Percentiles rank a stretch among this genome's conserved stretches.
phyloP scores from a whole-genome alignment of 169 alveolate species.

The Plasmodium falciparum region DNA sequence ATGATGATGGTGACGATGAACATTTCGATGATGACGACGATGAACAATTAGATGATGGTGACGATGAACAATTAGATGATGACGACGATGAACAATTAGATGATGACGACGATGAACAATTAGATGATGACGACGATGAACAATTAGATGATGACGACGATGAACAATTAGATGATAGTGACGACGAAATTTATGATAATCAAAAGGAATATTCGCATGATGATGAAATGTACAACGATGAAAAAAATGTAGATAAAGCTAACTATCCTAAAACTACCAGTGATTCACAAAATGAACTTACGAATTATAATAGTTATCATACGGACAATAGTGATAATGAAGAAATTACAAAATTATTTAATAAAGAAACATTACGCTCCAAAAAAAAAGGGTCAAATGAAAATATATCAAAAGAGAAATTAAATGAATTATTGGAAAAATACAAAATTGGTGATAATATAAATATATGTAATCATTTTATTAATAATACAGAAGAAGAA shows the following conservation, averaged over 20 bases:
- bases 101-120: background rate
- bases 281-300: background rate
- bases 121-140: background rate
- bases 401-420: conserved; percentile 21
- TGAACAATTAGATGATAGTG: background rate
- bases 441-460: conserved; percentile 32
- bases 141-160: background rate
- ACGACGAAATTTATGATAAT: background rate
- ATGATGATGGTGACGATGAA: background rate
- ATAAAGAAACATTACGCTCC: background rate
- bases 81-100: background rate
- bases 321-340: conserved; percentile 73
- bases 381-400: background rate
- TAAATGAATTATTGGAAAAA: conserved; percentile 16
- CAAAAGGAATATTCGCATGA: background rate
- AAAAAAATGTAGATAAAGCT: background rate
- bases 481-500: conserved; percentile 57
- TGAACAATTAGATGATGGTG: background rate
- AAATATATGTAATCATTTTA: conserved; percentile 40
- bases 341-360: conserved; percentile 31
- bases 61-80: background rate
- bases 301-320: conserved; percentile 2
- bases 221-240: background rate
- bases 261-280: too few species aligned
- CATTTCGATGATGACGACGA: background rate